These are phyloP conservation scores for Paulownia fortunei DNA, from an alignment of 257 asterid genomes.

Conservation along the genomic window DNA sequence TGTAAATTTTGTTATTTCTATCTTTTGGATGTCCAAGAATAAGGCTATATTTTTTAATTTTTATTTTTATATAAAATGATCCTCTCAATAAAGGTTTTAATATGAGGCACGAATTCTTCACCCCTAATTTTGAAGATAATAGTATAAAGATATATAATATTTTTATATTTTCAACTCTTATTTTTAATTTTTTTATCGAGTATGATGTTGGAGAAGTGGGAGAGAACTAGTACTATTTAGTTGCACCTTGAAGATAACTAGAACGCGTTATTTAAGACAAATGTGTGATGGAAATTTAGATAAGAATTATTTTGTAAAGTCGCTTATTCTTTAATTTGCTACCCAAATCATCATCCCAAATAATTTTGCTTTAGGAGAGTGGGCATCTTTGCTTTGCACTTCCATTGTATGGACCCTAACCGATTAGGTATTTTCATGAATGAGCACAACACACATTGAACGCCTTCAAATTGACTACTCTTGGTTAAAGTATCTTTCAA, in stretches of 20 bases:
- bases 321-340: slow-evolving; percentile 26
- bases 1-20: too few relatives aligned
- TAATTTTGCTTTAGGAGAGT: slow-evolving; percentile 37
- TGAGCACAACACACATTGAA: neutral
- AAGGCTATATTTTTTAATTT: too few relatives aligned
- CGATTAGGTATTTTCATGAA: slow-evolving; percentile 16
- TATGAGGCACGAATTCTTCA: too few relatives aligned
- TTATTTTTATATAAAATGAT: too few relatives aligned
- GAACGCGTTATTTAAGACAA: slow-evolving; percentile 12
- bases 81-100: too few relatives aligned
- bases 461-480: slow-evolving; percentile 11
- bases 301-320: slow-evolving; percentile 34
- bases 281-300: slow-evolving; percentile 26
- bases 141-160: too few relatives aligned
- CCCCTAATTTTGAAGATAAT: too few relatives aligned
- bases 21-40: too few relatives aligned
- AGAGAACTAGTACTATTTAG: neutral
- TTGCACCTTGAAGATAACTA: neutral
- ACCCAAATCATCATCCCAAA: slow-evolving; percentile 32
- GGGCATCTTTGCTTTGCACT: slow-evolving; percentile 46
- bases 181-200: too few relatives aligned
- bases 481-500: neutral
- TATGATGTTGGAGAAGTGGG: neutral
- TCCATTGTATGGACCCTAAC: slow-evolving; percentile 31
- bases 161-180: too few relatives aligned